Percentiles rank a stretch among this genome's conserved stretches.
These are phyloP conservation scores for Umbelopsis sp. DNA, from an alignment of 192 early-diverging fungal genomes.

Conservation along the genomic window DNA sequence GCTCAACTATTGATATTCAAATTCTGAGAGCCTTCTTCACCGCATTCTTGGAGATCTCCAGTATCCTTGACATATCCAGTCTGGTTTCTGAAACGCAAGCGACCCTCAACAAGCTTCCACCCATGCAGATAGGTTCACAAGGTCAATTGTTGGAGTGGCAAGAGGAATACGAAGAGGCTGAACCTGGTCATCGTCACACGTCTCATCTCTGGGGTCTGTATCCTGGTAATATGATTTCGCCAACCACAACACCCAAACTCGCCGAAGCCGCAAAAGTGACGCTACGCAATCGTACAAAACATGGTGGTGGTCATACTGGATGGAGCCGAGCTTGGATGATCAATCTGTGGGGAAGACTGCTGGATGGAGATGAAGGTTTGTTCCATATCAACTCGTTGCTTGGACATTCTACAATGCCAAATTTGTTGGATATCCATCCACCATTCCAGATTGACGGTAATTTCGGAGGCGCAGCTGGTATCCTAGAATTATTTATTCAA, in stretches of 20 bases:
- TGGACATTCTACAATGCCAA: not conserved
- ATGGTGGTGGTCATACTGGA: slow-evolving; percentile 5
- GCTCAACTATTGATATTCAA: not conserved
- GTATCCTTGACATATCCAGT: not conserved
- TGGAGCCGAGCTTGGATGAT: slow-evolving; percentile 6
- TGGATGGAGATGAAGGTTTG: not conserved
- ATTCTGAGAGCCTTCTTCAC: not conserved
- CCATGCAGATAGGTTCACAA: not conserved
- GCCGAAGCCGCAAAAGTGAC: not conserved
- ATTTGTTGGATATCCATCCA: not conserved
- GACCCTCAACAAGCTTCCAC: not conserved
- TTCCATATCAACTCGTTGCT: not conserved
- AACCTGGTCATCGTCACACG: not conserved
- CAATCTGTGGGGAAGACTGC: not conserved
- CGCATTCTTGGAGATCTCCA: not conserved
- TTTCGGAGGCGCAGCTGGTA: slow-evolving; percentile 2
- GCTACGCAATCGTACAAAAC: not conserved
- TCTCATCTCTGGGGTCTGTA: slow-evolving; percentile 8
- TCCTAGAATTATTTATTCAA: not conserved
- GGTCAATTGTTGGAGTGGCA: slow-evolving; percentile 7
- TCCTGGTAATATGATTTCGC: not conserved
- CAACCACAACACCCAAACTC: not conserved
- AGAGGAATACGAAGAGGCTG: not conserved
- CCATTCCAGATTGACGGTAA: slow-evolving; percentile 16
- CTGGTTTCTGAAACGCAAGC: not conserved